Evolutionary conservation across 257 asterid species (phyloP), one percentile per base, ranked within the genome.

Genomic region (Orobanche coerulescens): DNA sequence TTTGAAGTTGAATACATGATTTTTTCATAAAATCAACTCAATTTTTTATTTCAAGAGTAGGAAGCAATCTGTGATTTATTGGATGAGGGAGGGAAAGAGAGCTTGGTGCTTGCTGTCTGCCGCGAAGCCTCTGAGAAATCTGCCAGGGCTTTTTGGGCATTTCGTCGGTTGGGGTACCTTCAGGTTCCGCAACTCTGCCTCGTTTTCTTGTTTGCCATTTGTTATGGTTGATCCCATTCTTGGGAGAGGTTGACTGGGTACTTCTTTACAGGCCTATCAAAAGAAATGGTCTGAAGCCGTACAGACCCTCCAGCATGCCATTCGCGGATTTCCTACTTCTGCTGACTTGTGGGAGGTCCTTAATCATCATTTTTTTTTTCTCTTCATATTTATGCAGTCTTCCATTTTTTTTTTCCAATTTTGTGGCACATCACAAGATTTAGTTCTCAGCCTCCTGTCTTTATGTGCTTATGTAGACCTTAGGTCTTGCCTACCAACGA

Each of bases 131-230:
- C 91, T 10, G 79, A 77, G 68, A 82, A 77, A 64, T 92, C 98
- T 46, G 90, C 96, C 42, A 77, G 90, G 81, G 96, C 98, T 23
- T 92, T 88, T 68, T 92, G 98, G 98, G 96, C 98, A 33, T 86
- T 81, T 58, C 84, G 95, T 30, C 78, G 87, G 66, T 36, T 92
- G 79, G 98, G 98, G 68, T 91, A 80, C 71, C 89, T 88, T 78
- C 94, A 77, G 95, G 98, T 90, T 64, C 61, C 51, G 40, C 22
- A 46, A 25, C 11, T 66, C 58, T 19, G 16, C 26, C 11, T 37
- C 42, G 19, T 31, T 42, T 47, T 30, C 26, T 33, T 52, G 23
- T 28, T 20, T 50, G 23, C 13, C 30, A 30, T 19, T 31, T 71
- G n/a, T 42, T 58, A 7, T 36, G 36, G 24, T 30, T 53, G 24